These are phyloP conservation scores for Gloeopeniophorella convolvens DNA, from an alignment of 768 basidiomycete species.

Conservation along the genomic window DNA sequence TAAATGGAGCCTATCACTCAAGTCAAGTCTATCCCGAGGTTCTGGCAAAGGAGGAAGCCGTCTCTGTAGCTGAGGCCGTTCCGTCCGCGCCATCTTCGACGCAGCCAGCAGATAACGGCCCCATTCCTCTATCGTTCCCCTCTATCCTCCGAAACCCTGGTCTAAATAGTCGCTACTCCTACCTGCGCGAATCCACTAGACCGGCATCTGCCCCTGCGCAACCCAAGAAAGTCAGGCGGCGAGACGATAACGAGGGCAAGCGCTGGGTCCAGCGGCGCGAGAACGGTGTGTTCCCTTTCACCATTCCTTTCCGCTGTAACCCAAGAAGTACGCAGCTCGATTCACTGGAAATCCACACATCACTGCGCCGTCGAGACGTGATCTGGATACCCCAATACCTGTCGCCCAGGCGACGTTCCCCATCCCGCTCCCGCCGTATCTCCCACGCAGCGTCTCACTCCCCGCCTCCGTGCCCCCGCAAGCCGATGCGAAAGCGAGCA, in stretches of 20 bases:
- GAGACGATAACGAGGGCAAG: constrained; percentile 68
- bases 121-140: constrained; percentile 63
- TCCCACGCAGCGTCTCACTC: constrained; percentile 52
- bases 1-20: background rate
- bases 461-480: constrained; percentile 38
- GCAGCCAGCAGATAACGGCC: constrained; percentile 21
- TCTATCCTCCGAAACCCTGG: constrained; percentile 58
- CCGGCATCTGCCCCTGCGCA: constrained; percentile 5
- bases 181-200: constrained; percentile 31
- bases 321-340: constrained; percentile 39
- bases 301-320: background rate
- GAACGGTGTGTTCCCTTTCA: constrained; percentile 46
- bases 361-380: constrained; percentile 50
- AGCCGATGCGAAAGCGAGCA: constrained; percentile 43
- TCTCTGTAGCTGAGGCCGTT: background rate
- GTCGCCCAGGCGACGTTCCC: constrained; percentile 58
- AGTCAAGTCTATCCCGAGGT: background rate
- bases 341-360: constrained; percentile 73
- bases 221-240: constrained; percentile 37
- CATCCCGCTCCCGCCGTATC: constrained; percentile 63
- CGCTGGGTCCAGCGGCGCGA: constrained; percentile 72
- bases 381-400: constrained; percentile 44
- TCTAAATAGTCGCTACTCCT: constrained; percentile 45
- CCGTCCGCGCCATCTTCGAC: background rate
- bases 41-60: background rate